These are phyloP conservation scores for Auriculariales sp. DNA, from an alignment of 768 basidiomycete species.

Conservation along the genomic window DNA sequence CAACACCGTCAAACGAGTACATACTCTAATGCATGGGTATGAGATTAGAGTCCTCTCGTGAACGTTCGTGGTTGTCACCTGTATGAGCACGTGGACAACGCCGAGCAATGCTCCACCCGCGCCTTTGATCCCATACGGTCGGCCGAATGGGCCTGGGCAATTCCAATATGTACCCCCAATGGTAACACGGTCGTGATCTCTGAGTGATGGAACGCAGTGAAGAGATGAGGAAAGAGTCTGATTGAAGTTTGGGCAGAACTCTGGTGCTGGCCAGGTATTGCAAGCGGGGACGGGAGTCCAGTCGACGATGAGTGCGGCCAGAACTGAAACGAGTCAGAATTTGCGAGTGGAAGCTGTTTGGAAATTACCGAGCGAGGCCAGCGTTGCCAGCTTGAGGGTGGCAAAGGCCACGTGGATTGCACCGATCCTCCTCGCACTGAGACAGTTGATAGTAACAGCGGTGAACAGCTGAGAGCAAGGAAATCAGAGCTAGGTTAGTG, in stretches of 20 bases:
- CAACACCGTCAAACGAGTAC: too few species aligned
- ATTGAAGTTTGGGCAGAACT: too few species aligned
- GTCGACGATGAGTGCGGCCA: background rate
- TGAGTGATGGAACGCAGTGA: too few species aligned
- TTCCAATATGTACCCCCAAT: background rate
- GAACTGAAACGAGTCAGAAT: background rate
- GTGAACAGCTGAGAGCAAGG: constrained; percentile 17
- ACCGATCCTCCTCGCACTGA: constrained; percentile 18
- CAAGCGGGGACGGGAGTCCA: background rate
- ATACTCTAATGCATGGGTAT: too few species aligned
- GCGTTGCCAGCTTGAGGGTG: constrained; percentile 17
- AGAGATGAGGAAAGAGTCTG: too few species aligned
- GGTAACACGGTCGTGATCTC: too few species aligned
- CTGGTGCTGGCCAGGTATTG: too few species aligned
- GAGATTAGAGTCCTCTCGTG: too few species aligned
- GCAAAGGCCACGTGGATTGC: constrained; percentile 20
- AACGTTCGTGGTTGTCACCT: too few species aligned
- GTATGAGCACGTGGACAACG: background rate
- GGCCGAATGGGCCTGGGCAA: background rate
- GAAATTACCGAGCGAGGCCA: constrained; percentile 12
- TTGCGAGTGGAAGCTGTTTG: background rate
- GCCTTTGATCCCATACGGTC: background rate
- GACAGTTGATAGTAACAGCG: constrained; percentile 21
- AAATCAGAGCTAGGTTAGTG: constrained; percentile 14
- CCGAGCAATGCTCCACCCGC: background rate